A percentile compares a stretch with the other conserved stretches of the same genome.
Conservation (phyloP, 1,284 basidiomycete species). For the Boletus mariae region DNA sequence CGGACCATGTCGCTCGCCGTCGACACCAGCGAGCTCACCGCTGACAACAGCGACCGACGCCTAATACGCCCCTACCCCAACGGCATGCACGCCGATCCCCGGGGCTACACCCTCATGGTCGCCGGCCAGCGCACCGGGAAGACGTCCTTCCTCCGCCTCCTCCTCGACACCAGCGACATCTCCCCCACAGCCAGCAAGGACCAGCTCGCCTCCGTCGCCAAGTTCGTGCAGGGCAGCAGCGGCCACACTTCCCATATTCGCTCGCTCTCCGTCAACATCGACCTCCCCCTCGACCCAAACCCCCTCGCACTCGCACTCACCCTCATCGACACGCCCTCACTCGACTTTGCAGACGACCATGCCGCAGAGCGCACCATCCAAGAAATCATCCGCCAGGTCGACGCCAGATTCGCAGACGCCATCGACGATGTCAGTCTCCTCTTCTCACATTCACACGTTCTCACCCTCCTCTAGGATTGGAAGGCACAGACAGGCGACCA, state of each 20-base stretch:
- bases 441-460: slow-evolving; percentile 6
- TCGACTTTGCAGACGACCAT: slow-evolving; percentile 62
- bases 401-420: slow-evolving; percentile 61
- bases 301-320: slow-evolving; percentile 55
- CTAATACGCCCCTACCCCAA: slow-evolving; percentile 17
- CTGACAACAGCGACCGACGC: slow-evolving; percentile 17
- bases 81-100: slow-evolving; percentile 25
- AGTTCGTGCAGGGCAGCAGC: slow-evolving; percentile 69
- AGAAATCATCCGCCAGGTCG: slow-evolving; percentile 65
- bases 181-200: slow-evolving; percentile 56
- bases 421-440: slow-evolving; percentile 61
- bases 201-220: slow-evolving; percentile 69
- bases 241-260: slow-evolving; percentile 66
- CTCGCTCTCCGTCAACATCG: slow-evolving; percentile 63
- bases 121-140: slow-evolving; percentile 74
- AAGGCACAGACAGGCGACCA: slow-evolving; percentile 64
- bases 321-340: slow-evolving; percentile 74
- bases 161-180: slow-evolving; percentile 70
- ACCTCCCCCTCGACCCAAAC: slow-evolving; percentile 47
- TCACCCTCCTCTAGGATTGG: slow-evolving; percentile 48
- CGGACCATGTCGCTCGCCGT: slow-evolving; percentile 30
- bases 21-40: slow-evolving; percentile 28
- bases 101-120: slow-evolving; percentile 67
- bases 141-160: slow-evolving; percentile 73
- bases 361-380: slow-evolving; percentile 53